A percentile compares a stretch with the other conserved stretches of the same genome.
phyloP scores from a whole-genome alignment of 164 flowering plant genomes.

The Aristolochia fimbriata region DNA sequence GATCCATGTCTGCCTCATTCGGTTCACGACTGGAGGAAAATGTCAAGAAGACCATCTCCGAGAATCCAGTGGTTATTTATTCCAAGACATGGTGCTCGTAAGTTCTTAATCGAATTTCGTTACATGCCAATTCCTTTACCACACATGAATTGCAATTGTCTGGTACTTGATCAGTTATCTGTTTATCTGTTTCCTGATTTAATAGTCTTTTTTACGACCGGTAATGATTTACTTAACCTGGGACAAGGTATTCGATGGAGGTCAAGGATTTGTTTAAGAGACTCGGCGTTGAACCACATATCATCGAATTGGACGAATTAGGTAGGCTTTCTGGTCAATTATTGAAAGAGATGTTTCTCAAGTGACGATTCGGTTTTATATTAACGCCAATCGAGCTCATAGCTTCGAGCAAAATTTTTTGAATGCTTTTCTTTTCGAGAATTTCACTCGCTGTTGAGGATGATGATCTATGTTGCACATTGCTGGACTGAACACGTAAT shows the following conservation, averaged over 20 bases:
- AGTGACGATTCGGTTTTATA: too few relatives aligned
- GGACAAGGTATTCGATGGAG: constrained; percentile 63
- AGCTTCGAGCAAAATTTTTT: not conserved
- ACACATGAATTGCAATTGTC: not conserved
- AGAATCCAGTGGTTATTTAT: constrained; percentile 82
- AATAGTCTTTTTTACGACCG: not conserved
- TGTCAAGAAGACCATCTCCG: constrained; percentile 58
- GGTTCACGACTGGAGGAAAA: constrained; percentile 78
- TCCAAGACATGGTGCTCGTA: constrained; percentile 98
- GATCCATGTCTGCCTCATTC: constrained; percentile 31
- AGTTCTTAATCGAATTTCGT: constrained; percentile 23
- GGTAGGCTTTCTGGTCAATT: constrained; percentile 27
- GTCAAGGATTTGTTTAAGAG: constrained; percentile 75
- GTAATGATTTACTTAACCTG: not conserved
- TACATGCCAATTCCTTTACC: not conserved
- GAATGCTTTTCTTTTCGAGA: not conserved
- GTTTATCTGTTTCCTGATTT: constrained; percentile 3
- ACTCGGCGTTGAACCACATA: constrained; percentile 64
- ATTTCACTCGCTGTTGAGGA: too few relatives aligned
- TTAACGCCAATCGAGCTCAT: too few relatives aligned
- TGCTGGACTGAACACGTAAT: too few relatives aligned
- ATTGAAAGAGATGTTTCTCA: too few relatives aligned
- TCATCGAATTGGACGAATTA: constrained; percentile 82
- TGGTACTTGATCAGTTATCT: not conserved
- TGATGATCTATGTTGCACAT: too few relatives aligned